Conservation (phyloP, 495 filamentous ascomycete species). For the Aspergillus incahuasiensis region DNA sequence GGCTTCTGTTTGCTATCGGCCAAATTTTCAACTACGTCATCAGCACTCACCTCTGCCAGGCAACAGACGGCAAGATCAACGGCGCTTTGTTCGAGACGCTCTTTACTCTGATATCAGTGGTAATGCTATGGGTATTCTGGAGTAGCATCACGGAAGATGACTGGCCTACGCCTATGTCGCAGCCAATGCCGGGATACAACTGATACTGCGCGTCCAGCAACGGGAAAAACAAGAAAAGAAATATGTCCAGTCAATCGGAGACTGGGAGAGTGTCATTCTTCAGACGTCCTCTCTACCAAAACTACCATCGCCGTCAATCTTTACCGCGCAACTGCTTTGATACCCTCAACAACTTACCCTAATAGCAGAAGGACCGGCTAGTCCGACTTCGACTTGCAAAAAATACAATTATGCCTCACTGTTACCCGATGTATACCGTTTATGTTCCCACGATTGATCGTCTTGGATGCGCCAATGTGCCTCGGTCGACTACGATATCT, state of each 20-base stretch:
- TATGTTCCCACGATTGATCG: slow-evolving; percentile 15
- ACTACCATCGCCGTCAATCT: slow-evolving; percentile 1
- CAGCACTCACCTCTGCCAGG: slow-evolving; percentile 83
- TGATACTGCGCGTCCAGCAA: slow-evolving; percentile 19
- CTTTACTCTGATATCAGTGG: slow-evolving; percentile 80
- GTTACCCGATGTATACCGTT: background rate
- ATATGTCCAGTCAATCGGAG: background rate
- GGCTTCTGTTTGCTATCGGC: slow-evolving; percentile 78
- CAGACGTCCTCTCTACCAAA: background rate
- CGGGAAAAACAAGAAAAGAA: slow-evolving; percentile 1
- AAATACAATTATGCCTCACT: background rate
- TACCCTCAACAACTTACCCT: background rate
- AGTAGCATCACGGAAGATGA: slow-evolving; percentile 98
- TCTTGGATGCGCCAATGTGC: slow-evolving; percentile 14
- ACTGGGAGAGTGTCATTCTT: background rate
- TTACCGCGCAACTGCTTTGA: slow-evolving; percentile 6
- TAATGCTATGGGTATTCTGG: slow-evolving; percentile 91
- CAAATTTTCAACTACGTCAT: slow-evolving; percentile 95
- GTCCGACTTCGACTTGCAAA: background rate
- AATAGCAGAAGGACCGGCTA: background rate
- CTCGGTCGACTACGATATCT: slow-evolving; percentile 14
- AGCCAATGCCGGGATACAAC: slow-evolving; percentile 38
- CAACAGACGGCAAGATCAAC: slow-evolving; percentile 79
- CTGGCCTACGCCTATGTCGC: slow-evolving; percentile 68
- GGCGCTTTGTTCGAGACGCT: slow-evolving; percentile 90